Conservation (phyloP, 371 early-diverging fungal genomes). For the Haplosporangium sp. region DNA sequence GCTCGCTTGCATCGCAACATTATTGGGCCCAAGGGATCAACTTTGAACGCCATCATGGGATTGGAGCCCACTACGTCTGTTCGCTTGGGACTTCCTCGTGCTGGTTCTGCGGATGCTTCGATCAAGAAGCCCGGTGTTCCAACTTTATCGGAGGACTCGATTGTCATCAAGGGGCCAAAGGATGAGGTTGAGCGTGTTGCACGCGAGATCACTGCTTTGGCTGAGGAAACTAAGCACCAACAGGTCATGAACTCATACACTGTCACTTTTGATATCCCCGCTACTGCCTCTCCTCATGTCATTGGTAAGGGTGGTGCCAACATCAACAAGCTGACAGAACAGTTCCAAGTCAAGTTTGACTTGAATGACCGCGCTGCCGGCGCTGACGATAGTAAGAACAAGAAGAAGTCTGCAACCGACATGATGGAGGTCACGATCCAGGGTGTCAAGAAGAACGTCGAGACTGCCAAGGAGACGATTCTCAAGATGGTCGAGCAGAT, state of each 20-base stretch:
- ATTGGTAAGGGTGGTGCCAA: slow-evolving; percentile 91
- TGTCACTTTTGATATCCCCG: slow-evolving; percentile 76
- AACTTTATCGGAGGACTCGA: slow-evolving; percentile 63
- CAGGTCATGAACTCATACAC: slow-evolving; percentile 75
- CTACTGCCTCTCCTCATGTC: slow-evolving; percentile 78
- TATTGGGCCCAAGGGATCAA: slow-evolving; percentile 79
- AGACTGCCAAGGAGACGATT: slow-evolving; percentile 79
- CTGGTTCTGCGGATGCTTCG: slow-evolving; percentile 34
- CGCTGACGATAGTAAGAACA: slow-evolving; percentile 55
- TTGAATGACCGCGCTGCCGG: slow-evolving; percentile 67
- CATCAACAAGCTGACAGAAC: slow-evolving; percentile 82
- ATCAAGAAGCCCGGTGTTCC: slow-evolving; percentile 56
- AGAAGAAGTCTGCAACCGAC: slow-evolving; percentile 55
- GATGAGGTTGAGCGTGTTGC: slow-evolving; percentile 79
- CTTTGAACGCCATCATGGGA: slow-evolving; percentile 72
- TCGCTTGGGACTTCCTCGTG: slow-evolving; percentile 70
- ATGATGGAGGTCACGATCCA: slow-evolving; percentile 78
- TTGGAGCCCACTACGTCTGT: slow-evolving; percentile 74
- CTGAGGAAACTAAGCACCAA: slow-evolving; percentile 74
- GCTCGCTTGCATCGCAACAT: slow-evolving; percentile 81
- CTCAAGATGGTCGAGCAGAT: slow-evolving; percentile 74
- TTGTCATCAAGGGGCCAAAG: slow-evolving; percentile 85
- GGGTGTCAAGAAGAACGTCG: slow-evolving; percentile 84
- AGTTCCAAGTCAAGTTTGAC: slow-evolving; percentile 83
- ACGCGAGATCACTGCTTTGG: slow-evolving; percentile 71